These are phyloP conservation scores for Cladorrhinum sp. DNA, from an alignment of 2,329 filamentous ascomycete genomes.

Conservation along the genomic window DNA sequence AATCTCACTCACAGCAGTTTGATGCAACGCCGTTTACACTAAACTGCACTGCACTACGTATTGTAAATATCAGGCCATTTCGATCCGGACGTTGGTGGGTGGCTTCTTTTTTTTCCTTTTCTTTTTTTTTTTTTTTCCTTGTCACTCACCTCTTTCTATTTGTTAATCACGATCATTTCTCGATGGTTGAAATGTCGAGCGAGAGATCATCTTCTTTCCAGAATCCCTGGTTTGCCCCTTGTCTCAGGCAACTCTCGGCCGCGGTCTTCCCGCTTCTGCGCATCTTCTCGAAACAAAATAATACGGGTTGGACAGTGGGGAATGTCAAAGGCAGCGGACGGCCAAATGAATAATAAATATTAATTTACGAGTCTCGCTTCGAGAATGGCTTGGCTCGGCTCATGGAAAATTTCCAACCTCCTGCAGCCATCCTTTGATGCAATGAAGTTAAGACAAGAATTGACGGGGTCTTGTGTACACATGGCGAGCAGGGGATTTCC, in stretches of 20 bases:
- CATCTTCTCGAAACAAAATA: not conserved
- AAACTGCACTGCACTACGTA: no score
- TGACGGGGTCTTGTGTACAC: not conserved
- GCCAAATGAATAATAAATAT: not conserved
- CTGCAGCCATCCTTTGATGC: not conserved
- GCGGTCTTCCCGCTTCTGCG: not conserved
- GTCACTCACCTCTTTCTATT: no score
- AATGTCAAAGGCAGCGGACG: not conserved
- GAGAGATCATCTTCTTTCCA: no score
- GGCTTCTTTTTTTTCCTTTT: not conserved
- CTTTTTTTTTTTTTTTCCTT: no score
- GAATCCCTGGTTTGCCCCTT: not conserved
- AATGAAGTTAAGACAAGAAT: not conserved
- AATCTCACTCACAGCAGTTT: no score
- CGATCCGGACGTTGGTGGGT: not conserved
- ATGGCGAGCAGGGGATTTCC: not conserved
- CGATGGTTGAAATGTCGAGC: no score
- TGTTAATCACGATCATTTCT: no score
- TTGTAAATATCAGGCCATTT: not conserved
- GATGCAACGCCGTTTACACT: no score
- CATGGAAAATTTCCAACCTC: not conserved
- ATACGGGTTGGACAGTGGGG: not conserved
- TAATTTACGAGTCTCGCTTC: not conserved
- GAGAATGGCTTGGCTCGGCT: not conserved
- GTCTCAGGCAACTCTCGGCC: not conserved